These are phyloP conservation scores for Nidula niveotomentosa DNA, from an alignment of 1,284 basidiomycete species.

Conservation along the genomic window DNA sequence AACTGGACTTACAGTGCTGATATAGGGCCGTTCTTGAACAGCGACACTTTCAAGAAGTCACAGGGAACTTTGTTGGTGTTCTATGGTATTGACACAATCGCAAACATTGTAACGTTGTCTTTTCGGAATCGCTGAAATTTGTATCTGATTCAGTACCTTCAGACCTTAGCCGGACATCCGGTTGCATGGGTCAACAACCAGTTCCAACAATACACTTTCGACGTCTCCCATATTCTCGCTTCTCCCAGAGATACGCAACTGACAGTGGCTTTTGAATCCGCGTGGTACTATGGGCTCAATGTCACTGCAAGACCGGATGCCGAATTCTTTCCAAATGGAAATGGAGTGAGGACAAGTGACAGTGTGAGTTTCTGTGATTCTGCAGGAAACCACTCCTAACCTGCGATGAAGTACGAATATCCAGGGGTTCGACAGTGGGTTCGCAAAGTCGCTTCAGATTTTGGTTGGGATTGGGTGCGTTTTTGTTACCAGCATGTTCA, in stretches of 20 bases:
- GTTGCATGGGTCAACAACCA: constrained; percentile 60
- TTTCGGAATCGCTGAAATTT: no score
- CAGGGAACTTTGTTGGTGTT: constrained; percentile 49
- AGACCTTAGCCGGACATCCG: constrained; percentile 32
- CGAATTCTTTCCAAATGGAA: constrained; percentile 32
- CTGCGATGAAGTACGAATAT: constrained; percentile 41
- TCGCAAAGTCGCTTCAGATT: constrained; percentile 55
- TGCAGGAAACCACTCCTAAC: no score
- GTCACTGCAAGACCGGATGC: constrained; percentile 47
- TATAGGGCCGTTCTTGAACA: constrained; percentile 38
- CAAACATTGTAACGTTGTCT: constrained; percentile 37
- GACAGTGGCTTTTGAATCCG: constrained; percentile 53
- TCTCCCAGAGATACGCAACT: constrained; percentile 38
- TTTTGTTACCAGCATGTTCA: not conserved
- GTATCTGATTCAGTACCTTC: constrained; percentile 9
- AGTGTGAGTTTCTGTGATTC: constrained; percentile 9
- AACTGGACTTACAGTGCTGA: constrained; percentile 66
- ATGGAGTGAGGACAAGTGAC: constrained; percentile 11
- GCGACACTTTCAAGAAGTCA: constrained; percentile 15
- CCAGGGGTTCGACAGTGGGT: constrained; percentile 47
- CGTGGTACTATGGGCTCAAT: constrained; percentile 51
- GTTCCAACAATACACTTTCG: constrained; percentile 55
- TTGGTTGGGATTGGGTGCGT: constrained; percentile 59
- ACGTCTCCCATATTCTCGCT: constrained; percentile 41
- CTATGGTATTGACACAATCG: constrained; percentile 59